Percentiles rank a stretch among this genome's conserved stretches.
Conservation (phyloP, 768 basidiomycete genomes). For the Mycena chlorophos region DNA sequence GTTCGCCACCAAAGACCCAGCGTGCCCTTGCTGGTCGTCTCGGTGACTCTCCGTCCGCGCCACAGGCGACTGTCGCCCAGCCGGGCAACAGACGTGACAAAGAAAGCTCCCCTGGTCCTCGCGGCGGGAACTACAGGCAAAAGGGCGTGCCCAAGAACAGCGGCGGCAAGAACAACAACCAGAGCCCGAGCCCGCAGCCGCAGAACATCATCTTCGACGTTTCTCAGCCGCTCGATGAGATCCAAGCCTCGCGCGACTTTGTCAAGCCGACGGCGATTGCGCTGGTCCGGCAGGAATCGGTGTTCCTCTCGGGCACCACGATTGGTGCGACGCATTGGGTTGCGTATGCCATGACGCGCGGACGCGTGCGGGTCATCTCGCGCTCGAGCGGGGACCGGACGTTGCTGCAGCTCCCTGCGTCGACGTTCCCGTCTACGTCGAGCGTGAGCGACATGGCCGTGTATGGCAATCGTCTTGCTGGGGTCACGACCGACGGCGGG, state of each 20-base stretch:
- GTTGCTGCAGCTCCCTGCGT: conserved; percentile 67
- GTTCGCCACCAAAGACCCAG: conserved; percentile 67
- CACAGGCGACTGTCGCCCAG: conserved; percentile 33
- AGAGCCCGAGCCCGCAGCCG: conserved; percentile 62
- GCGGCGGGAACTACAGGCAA: conserved; percentile 38
- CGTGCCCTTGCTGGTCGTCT: conserved; percentile 48
- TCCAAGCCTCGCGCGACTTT: conserved; percentile 71
- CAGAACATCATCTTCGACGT: conserved; percentile 79
- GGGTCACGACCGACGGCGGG: conserved; percentile 85
- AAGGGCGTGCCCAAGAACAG: conserved; percentile 39
- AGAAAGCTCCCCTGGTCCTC: conserved; percentile 68
- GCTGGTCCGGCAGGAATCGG: conserved; percentile 80
- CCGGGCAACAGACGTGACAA: conserved; percentile 53
- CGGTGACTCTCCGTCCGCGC: conserved; percentile 52
- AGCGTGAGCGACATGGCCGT: conserved; percentile 87
- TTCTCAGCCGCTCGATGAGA: conserved; percentile 66
- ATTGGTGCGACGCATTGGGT: conserved; percentile 93
- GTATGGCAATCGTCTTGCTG: conserved; percentile 77
- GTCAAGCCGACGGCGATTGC: conserved; percentile 91
- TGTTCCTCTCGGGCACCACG: conserved; percentile 82
- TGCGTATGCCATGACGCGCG: conserved; percentile 89
- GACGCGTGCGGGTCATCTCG: conserved; percentile 85
- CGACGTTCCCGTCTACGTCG: conserved; percentile 57
- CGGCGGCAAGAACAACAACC: conserved; percentile 46
- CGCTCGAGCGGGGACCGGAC: conserved; percentile 87